Conservation (phyloP, 2,329 filamentous ascomycete genomes). For the Alternaria sp. region DNA sequence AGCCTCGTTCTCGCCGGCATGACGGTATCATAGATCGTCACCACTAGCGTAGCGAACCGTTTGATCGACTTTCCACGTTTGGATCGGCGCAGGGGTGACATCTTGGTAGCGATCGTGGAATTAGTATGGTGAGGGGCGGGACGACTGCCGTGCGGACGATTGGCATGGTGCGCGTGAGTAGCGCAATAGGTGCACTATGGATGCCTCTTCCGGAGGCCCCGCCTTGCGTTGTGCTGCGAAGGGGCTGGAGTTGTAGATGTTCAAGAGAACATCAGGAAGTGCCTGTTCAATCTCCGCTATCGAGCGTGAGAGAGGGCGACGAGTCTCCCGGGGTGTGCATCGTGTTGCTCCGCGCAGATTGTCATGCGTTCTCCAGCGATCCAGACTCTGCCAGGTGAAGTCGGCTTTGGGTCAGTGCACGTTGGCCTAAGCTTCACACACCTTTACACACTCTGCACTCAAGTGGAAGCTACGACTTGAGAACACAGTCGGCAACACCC, state of each 20-base stretch:
- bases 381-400: neutral
- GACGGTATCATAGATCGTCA: neutral
- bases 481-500: neutral
- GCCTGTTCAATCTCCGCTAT: neutral
- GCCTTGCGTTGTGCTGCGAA: neutral
- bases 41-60: neutral
- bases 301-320: neutral
- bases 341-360: neutral
- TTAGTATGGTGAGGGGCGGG: neutral
- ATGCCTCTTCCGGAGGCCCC: neutral
- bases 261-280: neutral
- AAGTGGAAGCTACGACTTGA: neutral
- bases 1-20: neutral
- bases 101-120: neutral
- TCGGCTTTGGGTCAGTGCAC: neutral
- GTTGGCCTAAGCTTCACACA: fast-evolving
- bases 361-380: neutral
- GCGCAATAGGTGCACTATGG: neutral
- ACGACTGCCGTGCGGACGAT: neutral
- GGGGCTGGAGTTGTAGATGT: neutral
- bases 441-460: neutral
- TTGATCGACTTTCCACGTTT: neutral
- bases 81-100: neutral
- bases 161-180: neutral
- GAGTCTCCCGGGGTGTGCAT: fast-evolving